Conservation (phyloP, 306 rosid genomes). For the Elaeagnus macrophylla region DNA sequence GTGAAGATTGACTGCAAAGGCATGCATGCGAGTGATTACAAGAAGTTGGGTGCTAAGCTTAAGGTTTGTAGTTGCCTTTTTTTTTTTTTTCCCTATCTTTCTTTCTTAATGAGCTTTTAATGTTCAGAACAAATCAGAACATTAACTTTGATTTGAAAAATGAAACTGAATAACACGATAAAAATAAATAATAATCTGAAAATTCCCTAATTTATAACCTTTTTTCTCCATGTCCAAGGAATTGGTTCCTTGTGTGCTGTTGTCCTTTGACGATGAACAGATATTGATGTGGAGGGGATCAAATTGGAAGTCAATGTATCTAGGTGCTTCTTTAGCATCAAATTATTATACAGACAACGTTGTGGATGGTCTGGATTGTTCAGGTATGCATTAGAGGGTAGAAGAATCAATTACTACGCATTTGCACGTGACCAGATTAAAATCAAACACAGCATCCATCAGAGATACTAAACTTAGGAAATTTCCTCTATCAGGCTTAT, state of each 20-base stretch:
- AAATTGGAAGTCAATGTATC: conserved; percentile 58
- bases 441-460: neutral
- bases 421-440: conserved; percentile 4
- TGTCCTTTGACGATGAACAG: conserved; percentile 83
- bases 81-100: conserved; percentile 8
- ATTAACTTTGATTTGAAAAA: too few species aligned
- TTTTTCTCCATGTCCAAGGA: conserved; percentile 46
- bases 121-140: too few species aligned
- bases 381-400: conserved; percentile 35
- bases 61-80: conserved; percentile 43
- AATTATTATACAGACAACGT: conserved; percentile 17
- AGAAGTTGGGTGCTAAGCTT: conserved; percentile 88
- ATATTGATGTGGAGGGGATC: conserved; percentile 82
- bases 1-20: conserved; percentile 81
- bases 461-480: neutral
- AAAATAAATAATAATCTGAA: too few species aligned
- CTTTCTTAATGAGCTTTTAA: neutral
- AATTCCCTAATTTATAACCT: conserved; percentile 12
- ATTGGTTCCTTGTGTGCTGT: conserved; percentile 88
- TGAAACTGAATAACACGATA: too few species aligned
- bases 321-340: conserved; percentile 29
- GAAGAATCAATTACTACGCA: conserved; percentile 6
- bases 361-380: conserved; percentile 20
- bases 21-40: conserved; percentile 90
- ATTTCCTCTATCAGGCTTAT: conserved; percentile 1